Percentiles rank a stretch among this genome's conserved stretches.
These are phyloP conservation scores for Cutaneotrichosporon arboriforme DNA, from an alignment of 1,284 basidiomycete species.

Conservation along the genomic window DNA sequence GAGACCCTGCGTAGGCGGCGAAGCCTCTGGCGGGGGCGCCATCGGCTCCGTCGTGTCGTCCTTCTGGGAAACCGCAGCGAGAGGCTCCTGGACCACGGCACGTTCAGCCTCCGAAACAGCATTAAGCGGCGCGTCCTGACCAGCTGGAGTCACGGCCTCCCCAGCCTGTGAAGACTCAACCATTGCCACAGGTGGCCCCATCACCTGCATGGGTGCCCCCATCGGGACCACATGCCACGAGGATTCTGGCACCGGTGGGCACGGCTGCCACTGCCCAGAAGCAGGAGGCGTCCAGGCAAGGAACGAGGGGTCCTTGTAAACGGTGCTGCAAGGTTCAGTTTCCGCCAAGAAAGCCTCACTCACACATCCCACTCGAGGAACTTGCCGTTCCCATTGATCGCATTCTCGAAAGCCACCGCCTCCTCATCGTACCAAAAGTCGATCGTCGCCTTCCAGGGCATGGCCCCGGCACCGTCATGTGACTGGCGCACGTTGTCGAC, in stretches of 20 bases:
- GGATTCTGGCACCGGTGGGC: neutral
- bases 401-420: constrained; percentile 66
- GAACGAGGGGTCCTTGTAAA: constrained; percentile 12
- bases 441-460: constrained; percentile 62
- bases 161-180: too few relatives aligned
- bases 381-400: constrained; percentile 19
- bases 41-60: too few relatives aligned
- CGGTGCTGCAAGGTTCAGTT: constrained; percentile 5
- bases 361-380: constrained; percentile 39
- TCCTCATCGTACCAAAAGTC: constrained; percentile 88
- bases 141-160: too few relatives aligned
- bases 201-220: neutral
- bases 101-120: too few relatives aligned
- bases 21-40: too few relatives aligned
- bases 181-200: too few relatives aligned
- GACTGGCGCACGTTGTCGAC: constrained; percentile 54
- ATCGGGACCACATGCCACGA: neutral
- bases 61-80: too few relatives aligned
- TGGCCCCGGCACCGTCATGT: constrained; percentile 60
- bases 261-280: neutral
- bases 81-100: too few relatives aligned
- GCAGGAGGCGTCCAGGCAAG: constrained; percentile 6
- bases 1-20: neutral
- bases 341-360: constrained; percentile 5
- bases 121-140: too few relatives aligned